A percentile compares a stretch with the other conserved stretches of the same genome.
phyloP scores from a whole-genome alignment of 2,329 filamentous ascomycete genomes.

The Aspergillus eucalypticola region DNA sequence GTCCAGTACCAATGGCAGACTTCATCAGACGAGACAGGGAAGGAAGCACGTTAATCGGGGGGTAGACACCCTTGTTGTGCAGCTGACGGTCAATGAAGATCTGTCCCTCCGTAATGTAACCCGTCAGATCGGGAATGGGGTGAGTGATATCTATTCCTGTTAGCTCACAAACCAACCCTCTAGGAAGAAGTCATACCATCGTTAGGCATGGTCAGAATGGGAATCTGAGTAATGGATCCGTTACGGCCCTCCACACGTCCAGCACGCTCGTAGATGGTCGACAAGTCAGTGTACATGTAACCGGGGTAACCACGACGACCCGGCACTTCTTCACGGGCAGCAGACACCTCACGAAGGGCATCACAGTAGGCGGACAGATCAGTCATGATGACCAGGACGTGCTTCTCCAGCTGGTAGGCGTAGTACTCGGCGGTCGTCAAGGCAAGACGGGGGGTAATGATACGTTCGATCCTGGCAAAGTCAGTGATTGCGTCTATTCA shows the following conservation, averaged over 20 bases:
- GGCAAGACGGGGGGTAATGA: conserved; percentile 97
- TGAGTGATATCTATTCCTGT: conserved; percentile 80
- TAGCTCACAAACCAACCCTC: background rate
- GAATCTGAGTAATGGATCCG: conserved; percentile 98
- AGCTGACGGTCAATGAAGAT: conserved; percentile 95
- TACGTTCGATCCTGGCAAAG: conserved; percentile 83
- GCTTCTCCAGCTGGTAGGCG: conserved; percentile 99
- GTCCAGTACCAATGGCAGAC: conserved; percentile 96
- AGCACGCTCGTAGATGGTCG: conserved; percentile 98
- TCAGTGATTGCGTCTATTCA: conserved; percentile 5
- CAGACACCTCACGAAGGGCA: conserved; percentile 96
- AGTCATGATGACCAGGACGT: conserved; percentile 97
- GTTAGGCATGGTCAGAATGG: conserved; percentile 99
- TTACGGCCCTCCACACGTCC: conserved; percentile 96
- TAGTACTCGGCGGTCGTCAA: conserved; percentile 99
- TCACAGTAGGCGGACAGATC: conserved; percentile 98
- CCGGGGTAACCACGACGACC: conserved; percentile 98
- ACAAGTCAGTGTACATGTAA: conserved; percentile 99
- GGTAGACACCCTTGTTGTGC: conserved; percentile 96
- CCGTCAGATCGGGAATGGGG: conserved; percentile 96
- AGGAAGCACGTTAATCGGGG: conserved; percentile 96
- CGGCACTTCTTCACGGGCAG: conserved; percentile 96
- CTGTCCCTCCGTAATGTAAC: conserved; percentile 98
- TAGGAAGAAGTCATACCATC: conserved; percentile 61
- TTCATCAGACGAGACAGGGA: conserved; percentile 99